Conservation (phyloP, 2,329 filamentous ascomycete species). For the Fusarium sp. region DNA sequence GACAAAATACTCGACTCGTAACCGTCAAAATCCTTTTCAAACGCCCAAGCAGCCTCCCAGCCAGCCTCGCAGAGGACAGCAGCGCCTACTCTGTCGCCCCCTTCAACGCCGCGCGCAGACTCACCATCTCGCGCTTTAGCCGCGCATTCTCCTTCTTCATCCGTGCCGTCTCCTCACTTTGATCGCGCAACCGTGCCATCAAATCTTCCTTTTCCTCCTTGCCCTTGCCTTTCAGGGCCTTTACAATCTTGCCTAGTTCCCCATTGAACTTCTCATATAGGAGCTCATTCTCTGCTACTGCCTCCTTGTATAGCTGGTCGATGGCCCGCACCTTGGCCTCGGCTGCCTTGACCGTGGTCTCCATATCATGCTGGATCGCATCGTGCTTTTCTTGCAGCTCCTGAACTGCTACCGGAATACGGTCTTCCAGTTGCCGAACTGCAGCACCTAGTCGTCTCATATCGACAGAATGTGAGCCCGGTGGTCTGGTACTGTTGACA, state of each 20-base stretch:
- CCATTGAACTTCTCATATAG: slow-evolving; percentile 93
- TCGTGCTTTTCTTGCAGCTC: slow-evolving; percentile 75
- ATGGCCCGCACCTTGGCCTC: slow-evolving; percentile 86
- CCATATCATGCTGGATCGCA: slow-evolving; percentile 79
- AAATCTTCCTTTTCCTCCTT: slow-evolving; percentile 87
- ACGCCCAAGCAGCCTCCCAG: slow-evolving; percentile 36
- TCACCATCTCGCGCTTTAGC: slow-evolving; percentile 86
- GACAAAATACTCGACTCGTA: slow-evolving; percentile 35
- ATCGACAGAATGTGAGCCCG: slow-evolving; percentile 56
- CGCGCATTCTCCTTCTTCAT: slow-evolving; percentile 89
- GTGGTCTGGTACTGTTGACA: slow-evolving; percentile 59
- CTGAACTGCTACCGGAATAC: slow-evolving; percentile 72
- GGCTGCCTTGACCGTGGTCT: slow-evolving; percentile 78
- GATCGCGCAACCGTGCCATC: slow-evolving; percentile 78
- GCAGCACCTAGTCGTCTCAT: slow-evolving; percentile 68
- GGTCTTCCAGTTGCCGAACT: slow-evolving; percentile 77
- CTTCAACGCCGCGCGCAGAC: slow-evolving; percentile 72
- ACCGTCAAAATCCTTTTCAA: slow-evolving; percentile 33
- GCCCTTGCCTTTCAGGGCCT: slow-evolving; percentile 79
- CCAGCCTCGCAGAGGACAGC: slow-evolving; percentile 44
- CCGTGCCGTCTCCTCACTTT: slow-evolving; percentile 82
- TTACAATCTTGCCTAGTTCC: slow-evolving; percentile 88
- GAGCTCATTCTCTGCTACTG: slow-evolving; percentile 91
- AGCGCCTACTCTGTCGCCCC: slow-evolving; percentile 56
- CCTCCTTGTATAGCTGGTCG: slow-evolving; percentile 90